phyloP scores from a whole-genome alignment of 2,329 filamentous ascomycete species.

The Colletotrichum gigasporum region DNA sequence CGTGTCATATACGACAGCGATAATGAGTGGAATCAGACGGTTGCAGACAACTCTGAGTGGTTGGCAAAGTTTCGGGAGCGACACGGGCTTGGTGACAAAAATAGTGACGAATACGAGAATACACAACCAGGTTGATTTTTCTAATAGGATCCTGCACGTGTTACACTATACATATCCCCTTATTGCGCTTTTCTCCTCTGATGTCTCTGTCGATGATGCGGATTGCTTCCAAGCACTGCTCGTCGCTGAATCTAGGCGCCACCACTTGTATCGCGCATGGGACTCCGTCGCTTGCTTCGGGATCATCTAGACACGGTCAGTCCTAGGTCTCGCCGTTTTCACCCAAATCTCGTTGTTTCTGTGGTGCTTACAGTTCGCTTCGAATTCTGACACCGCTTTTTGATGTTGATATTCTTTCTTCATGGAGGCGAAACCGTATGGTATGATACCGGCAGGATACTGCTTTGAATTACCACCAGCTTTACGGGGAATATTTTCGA shows the following conservation, averaged over 20 bases:
- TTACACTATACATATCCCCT: too few relatives aligned
- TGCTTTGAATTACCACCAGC: conserved; percentile 30
- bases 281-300: conserved; percentile 49
- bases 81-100: neutral
- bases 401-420: conserved; percentile 44
- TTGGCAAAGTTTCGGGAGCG: conserved; percentile 35
- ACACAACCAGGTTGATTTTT: neutral
- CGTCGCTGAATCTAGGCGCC: conserved; percentile 56
- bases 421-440: conserved; percentile 52
- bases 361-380: conserved; percentile 44
- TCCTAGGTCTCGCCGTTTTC: rapidly evolving
- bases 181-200: too few relatives aligned
- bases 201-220: conserved; percentile 39
- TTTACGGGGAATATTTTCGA: neutral
- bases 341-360: neutral
- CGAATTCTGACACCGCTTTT: conserved; percentile 39
- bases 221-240: conserved; percentile 50
- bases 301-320: conserved; percentile 45
- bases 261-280: conserved; percentile 58
- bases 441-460: conserved; percentile 61
- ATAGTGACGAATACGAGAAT: neutral
- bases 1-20: conserved; percentile 36
- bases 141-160: too few relatives aligned
- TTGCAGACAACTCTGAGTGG: conserved; percentile 41
- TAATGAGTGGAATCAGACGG: conserved; percentile 39